These are phyloP conservation scores for Hibiscus trionum DNA, from an alignment of 345 rosid genomes.

Conservation along the genomic window DNA sequence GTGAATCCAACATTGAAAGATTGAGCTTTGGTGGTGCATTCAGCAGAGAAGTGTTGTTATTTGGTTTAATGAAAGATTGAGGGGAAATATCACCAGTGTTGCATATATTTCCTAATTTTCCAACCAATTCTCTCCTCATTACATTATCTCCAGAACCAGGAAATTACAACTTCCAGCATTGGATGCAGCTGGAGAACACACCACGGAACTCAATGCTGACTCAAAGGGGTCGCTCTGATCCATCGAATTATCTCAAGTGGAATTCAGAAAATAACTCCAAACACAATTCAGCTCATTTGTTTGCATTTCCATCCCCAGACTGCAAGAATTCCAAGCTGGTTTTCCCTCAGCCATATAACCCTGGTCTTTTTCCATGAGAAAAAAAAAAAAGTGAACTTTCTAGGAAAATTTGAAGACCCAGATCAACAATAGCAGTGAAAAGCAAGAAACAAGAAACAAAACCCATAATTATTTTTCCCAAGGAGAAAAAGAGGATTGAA, in stretches of 20 bases:
- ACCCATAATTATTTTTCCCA: neutral
- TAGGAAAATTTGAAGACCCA: neutral
- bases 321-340: slow-evolving; percentile 18
- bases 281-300: slow-evolving; percentile 15
- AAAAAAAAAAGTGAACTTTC: no score
- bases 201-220: slow-evolving; percentile 52
- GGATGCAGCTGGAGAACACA: slow-evolving; percentile 48
- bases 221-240: slow-evolving; percentile 76
- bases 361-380: no score
- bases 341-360: slow-evolving; percentile 10
- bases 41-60: slow-evolving; percentile 26
- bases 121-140: slow-evolving; percentile 58
- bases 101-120: slow-evolving; percentile 55
- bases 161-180: slow-evolving; percentile 9
- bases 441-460: slow-evolving; percentile 1
- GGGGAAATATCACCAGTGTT: slow-evolving; percentile 32
- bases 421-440: neutral
- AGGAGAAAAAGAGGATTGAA: no score
- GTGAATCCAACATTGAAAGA: neutral
- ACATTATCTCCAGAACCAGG: slow-evolving; percentile 21
- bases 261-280: slow-evolving; percentile 16
- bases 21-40: slow-evolving; percentile 8
- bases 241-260: slow-evolving; percentile 42
- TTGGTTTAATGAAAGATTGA: slow-evolving; percentile 16
- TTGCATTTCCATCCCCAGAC: slow-evolving; percentile 22